Evolutionary conservation across 495 filamentous ascomycete species (phyloP), one percentile per base, ranked within the genome.

Genomic region (Alectoria sarmentosa): DNA sequence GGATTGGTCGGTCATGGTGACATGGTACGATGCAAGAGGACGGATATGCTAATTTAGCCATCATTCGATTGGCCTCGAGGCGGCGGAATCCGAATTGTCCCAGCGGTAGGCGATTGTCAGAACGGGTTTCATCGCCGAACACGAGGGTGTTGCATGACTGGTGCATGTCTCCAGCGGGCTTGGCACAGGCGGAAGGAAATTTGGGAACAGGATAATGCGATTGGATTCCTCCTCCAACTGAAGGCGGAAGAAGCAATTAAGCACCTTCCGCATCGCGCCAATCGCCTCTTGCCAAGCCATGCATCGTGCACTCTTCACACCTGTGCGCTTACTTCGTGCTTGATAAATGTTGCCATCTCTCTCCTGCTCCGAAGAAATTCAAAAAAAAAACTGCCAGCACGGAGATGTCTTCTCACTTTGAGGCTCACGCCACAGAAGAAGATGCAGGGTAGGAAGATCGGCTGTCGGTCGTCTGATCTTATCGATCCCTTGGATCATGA

Each of bases 181-280:
- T 49, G 46, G 46, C 46, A 28, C 3, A 30, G 2, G 52, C 28
- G 14, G 30, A 6, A 55, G 19, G 26, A 28, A 55, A 55, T 14
- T 9, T 55, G 30, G 17, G 8, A 17, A 34, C 1, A 30, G 30
- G 52, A 34, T 55, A 28, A 32, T 49, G 9, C 4, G 23, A 52
- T 54, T 52, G 48, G 26, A 48, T 23, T 26, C 9, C 17, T 30
- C 9, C 14, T 10, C n/a, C 1, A 52, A 11, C 2, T 26, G 48
- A 28, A 9, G 23, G 48, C 23, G 8, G 9, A n/a, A 32, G 4
- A 0, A 13, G 1, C 0, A 9, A 54, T 14, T 44, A 21, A 15
- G 28, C 30, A 55, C 52, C 52, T 55, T 55, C 52, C 52, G 30
- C 52, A 55, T 55, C 6, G 52, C 52, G 52, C 52, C 52, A 26